Evolutionary conservation across 179 eudicot genomes (phyloP).

Genomic region (Monotropa hypopitys): DNA sequence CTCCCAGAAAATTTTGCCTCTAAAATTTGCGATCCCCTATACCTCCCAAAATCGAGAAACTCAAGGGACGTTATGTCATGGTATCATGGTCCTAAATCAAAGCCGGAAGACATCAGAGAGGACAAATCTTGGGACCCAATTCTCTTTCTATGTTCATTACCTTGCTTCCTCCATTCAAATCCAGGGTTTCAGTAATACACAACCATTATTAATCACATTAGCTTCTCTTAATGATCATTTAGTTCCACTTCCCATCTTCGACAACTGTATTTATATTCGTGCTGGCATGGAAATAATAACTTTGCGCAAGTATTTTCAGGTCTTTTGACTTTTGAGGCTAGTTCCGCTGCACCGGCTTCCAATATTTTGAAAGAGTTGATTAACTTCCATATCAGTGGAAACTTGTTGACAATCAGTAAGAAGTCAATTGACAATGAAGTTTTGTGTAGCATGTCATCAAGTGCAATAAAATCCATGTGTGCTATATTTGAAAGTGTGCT

Average conservation of each 20-base stretch:
- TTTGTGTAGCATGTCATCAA: slow-evolving; percentile 24
- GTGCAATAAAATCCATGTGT: slow-evolving; percentile 40
- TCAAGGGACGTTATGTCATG: no score
- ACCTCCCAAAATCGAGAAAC: no score
- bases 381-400: slow-evolving; percentile 19
- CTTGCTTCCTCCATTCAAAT: no score
- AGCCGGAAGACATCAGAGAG: no score
- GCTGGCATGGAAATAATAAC: background rate
- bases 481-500: slow-evolving; percentile 36
- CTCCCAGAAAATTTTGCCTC: no score
- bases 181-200: no score
- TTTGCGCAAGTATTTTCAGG: slow-evolving; percentile 25
- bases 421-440: slow-evolving; percentile 21
- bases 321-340: slow-evolving; percentile 47
- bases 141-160: no score
- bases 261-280: background rate
- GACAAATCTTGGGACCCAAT: no score
- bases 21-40: no score
- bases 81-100: no score
- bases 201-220: background rate
- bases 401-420: slow-evolving; percentile 12
- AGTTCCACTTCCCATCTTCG: background rate
- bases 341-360: slow-evolving; percentile 42
- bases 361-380: slow-evolving; percentile 47
- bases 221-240: background rate